Conservation (phyloP, 139 green algal species). For the Coelastrella sp. region DNA sequence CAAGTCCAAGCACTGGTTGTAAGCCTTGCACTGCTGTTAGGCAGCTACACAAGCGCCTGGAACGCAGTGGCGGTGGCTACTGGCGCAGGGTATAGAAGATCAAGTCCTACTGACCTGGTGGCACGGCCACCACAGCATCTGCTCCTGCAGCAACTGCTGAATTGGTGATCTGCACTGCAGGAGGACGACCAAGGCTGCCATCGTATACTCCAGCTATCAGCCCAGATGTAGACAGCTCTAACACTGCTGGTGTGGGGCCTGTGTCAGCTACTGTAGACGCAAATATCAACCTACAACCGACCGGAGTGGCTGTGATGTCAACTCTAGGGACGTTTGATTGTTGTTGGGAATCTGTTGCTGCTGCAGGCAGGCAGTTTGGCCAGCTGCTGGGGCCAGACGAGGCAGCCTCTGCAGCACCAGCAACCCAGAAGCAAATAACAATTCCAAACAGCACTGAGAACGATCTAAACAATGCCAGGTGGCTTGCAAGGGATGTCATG, state of each 20-base stretch:
- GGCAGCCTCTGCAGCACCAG: not conserved
- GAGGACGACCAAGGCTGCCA: constrained; percentile 14
- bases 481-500: not conserved
- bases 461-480: not conserved
- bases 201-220: not conserved
- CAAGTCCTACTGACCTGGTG: not conserved
- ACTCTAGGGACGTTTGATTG: not conserved
- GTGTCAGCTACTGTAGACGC: not conserved
- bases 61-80: too few relatives aligned
- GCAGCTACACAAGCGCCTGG: too few relatives aligned
- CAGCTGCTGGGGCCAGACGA: not conserved
- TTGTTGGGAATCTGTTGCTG: not conserved
- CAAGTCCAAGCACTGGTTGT: too few relatives aligned
- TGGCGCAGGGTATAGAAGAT: not conserved
- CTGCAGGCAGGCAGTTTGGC: not conserved
- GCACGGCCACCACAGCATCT: not conserved
- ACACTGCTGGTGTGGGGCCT: not conserved
- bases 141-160: not conserved
- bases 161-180: not conserved
- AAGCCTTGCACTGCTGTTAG: too few relatives aligned
- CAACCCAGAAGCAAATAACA: not conserved
- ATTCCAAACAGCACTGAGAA: not conserved
- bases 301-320: not conserved
- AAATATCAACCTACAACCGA: not conserved
- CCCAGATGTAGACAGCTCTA: not conserved